Conservation (phyloP, 208 protist species). For the Leishmania tropica region DNA sequence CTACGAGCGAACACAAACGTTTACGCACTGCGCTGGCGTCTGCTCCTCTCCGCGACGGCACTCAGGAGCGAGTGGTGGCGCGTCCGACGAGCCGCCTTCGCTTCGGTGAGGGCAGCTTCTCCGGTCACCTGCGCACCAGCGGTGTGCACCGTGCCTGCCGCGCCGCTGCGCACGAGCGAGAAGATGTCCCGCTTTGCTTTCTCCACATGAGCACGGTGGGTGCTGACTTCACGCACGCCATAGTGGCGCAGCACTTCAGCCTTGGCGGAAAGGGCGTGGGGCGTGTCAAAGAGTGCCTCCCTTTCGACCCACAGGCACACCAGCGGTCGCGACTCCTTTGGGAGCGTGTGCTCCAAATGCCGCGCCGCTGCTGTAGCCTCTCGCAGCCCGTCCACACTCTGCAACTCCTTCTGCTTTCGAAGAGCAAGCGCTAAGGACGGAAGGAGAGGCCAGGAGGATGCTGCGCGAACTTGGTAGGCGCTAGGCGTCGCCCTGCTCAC, state of each 20-base stretch:
- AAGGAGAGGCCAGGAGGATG: constrained; percentile 20
- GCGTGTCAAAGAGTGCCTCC: constrained; percentile 3
- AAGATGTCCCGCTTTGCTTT: constrained; percentile 41
- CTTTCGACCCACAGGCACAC: constrained; percentile 32
- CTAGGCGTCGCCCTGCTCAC: background rate
- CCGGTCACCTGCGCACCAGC: background rate
- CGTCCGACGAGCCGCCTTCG: constrained; percentile 10
- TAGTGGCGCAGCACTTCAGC: constrained; percentile 22
- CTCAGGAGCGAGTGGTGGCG: constrained; percentile 22
- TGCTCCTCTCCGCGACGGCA: constrained; percentile 11
- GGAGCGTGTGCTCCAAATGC: constrained; percentile 14
- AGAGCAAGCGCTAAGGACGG: constrained; percentile 7
- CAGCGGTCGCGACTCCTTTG: constrained; percentile 14
- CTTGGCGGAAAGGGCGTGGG: background rate
- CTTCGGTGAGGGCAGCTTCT: constrained; percentile 8
- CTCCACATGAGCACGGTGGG: constrained; percentile 23
- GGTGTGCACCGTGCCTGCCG: background rate
- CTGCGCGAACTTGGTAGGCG: constrained; percentile 1
- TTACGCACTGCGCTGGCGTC: constrained; percentile 9
- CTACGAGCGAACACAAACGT: background rate
- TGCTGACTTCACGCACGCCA: constrained; percentile 26
- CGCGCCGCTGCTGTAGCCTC: constrained; percentile 28
- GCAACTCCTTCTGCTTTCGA: constrained; percentile 2
- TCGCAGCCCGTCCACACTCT: constrained; percentile 14
- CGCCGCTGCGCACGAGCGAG: constrained; percentile 16